Conservation (phyloP, 2,329 filamentous ascomycete genomes). For the Fusarium buxicola region DNA sequence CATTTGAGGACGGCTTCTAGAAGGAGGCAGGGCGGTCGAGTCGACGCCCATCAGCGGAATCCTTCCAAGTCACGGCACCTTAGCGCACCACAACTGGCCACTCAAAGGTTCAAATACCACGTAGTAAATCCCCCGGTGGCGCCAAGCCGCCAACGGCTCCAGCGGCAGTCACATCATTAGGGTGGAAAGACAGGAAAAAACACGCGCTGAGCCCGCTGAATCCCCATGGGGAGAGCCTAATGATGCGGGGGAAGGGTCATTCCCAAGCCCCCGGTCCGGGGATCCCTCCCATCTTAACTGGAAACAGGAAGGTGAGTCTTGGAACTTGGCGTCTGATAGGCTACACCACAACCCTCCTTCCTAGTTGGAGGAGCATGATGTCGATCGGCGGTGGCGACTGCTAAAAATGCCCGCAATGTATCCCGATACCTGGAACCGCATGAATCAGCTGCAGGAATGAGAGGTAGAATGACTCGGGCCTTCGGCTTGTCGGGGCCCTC, state of each 20-base stretch:
- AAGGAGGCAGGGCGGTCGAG: constrained; percentile 3
- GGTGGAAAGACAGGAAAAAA: not conserved
- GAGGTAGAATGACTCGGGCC: too few relatives aligned
- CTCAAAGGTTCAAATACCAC: not conserved
- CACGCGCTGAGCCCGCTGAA: constrained; percentile 12
- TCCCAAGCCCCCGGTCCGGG: constrained; percentile 15
- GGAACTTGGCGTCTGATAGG: not conserved
- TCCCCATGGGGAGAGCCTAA: constrained; percentile 32
- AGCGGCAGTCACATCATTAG: constrained; percentile 13
- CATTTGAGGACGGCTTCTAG: not conserved
- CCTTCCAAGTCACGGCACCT: not conserved
- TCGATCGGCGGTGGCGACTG: not conserved
- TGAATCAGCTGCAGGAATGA: not conserved
- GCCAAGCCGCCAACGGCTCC: constrained; percentile 4
- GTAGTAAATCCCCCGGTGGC: not conserved
- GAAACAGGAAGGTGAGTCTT: not conserved
- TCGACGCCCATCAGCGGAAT: not conserved
- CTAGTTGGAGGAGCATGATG: not conserved
- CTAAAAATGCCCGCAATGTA: not conserved
- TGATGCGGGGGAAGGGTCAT: constrained; percentile 6
- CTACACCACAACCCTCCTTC: not conserved
- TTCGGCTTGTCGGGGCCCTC: too few relatives aligned
- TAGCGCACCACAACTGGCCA: not conserved
- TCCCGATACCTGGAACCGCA: constrained; percentile 1
- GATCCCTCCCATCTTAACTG: not conserved